Conservation (phyloP, 495 filamentous ascomycete genomes). For the Aspergillus sclerotiicarbonarius region DNA sequence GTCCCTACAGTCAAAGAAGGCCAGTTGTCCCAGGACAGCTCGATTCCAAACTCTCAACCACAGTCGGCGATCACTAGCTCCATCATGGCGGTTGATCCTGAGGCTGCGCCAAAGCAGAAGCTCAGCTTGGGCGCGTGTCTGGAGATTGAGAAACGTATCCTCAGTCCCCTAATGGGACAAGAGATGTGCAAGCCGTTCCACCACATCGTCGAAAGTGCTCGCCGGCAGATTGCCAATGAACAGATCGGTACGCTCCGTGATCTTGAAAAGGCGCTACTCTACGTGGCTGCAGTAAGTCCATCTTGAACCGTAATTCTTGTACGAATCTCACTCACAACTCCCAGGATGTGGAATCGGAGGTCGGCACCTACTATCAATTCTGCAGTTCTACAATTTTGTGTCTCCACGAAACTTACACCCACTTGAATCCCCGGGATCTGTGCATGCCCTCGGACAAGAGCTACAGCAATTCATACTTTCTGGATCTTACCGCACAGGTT, state of each 20-base stretch:
- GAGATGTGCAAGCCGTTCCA: slow-evolving; percentile 70
- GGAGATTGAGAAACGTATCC: slow-evolving; percentile 56
- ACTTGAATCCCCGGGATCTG: slow-evolving; percentile 76
- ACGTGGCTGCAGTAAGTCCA: slow-evolving; percentile 85
- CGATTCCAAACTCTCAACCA: slow-evolving; percentile 11
- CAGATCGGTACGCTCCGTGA: slow-evolving; percentile 83
- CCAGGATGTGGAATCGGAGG: slow-evolving; percentile 70
- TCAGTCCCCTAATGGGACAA: slow-evolving; percentile 56
- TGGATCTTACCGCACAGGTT: slow-evolving; percentile 88
- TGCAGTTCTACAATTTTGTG: slow-evolving; percentile 83
- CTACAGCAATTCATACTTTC: slow-evolving; percentile 90
- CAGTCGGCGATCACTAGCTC: slow-evolving; percentile 48
- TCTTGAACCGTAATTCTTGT: slow-evolving; percentile 12
- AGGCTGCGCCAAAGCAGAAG: slow-evolving; percentile 33
- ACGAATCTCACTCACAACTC: slow-evolving; percentile 30
- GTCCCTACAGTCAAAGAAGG: slow-evolving; percentile 23
- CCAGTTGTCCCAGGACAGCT: slow-evolving; percentile 17
- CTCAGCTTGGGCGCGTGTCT: slow-evolving; percentile 50
- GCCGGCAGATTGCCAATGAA: slow-evolving; percentile 70
- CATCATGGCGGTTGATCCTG: slow-evolving; percentile 27
- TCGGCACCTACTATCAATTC: slow-evolving; percentile 70
- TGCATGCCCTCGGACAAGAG: slow-evolving; percentile 76
- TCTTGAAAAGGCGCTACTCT: slow-evolving; percentile 84
- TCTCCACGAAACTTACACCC: slow-evolving; percentile 77
- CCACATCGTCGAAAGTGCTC: slow-evolving; percentile 70